Conservation (phyloP, 352 stramenopile genomes). For the Phytophthora ohioensis region DNA sequence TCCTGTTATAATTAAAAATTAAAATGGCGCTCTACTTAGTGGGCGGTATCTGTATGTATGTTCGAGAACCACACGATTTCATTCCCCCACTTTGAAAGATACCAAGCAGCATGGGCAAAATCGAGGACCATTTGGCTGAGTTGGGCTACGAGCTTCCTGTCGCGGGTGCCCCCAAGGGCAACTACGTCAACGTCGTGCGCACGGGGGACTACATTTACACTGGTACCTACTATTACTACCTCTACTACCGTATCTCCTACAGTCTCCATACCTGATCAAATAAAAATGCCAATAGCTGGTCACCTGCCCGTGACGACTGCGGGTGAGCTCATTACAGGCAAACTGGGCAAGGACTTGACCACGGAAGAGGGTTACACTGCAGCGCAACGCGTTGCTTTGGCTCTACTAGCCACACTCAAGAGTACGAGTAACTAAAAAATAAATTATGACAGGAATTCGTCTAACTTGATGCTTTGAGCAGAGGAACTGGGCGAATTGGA, state of each 20-base stretch:
- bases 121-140: conserved; percentile 65
- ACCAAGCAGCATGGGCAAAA: conserved; percentile 47
- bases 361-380: conserved; percentile 92
- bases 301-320: conserved; percentile 75
- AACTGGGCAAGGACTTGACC: conserved; percentile 89
- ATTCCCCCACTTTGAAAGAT: conserved; percentile 16
- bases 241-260: too few species aligned
- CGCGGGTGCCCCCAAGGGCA: conserved; percentile 87
- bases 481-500: conserved; percentile 93
- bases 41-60: background rate
- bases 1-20: too few species aligned
- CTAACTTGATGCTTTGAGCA: conserved; percentile 21
- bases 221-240: conserved; percentile 34
- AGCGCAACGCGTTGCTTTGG: conserved; percentile 87
- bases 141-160: conserved; percentile 83
- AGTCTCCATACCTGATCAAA: conserved; percentile 1
- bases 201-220: conserved; percentile 87
- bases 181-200: conserved; percentile 87
- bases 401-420: conserved; percentile 92
- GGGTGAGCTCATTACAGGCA: conserved; percentile 87
- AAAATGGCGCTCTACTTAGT: too few species aligned
- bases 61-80: background rate
- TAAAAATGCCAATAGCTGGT: conserved; percentile 50
- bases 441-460: background rate
- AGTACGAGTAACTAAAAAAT: conserved; percentile 39